Base-by-base conservation (phyloP, 192 early-diverging fungal genomes). In the Rhizoclosmatium sp. region DNA sequence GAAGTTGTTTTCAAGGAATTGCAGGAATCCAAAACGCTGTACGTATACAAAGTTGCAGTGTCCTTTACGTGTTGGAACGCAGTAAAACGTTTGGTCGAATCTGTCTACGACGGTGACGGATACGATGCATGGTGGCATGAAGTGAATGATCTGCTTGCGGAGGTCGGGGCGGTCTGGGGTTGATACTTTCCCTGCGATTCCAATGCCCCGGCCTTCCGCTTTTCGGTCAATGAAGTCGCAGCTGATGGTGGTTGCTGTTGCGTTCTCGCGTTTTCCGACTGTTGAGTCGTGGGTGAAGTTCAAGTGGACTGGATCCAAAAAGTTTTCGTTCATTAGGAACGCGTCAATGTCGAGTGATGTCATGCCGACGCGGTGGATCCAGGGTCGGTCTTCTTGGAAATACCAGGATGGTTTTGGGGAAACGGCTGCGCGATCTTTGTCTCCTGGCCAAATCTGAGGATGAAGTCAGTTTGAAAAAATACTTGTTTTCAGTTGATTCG, bases 271-370 rank as follows among this genome's bases (percentile, higher is more conserved):
- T 42, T 85, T 85, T 40, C 79, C 75, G 41, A 85, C 78, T 0
- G 84, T 85, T 2, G 47, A 78, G 40, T 68, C 76, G 66, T 85
- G 84, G 16, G 84, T 85, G 74, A 85, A 85, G 14, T 31, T 41
- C 14, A 47, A 12, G 40, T 77, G 75, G 4, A 81, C 72, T 1
- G 84, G 84, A 59, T 85, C 84, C 47, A 85, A 49, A 49, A 85
- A 83, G 70, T 85, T 85, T 54, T 85, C 84, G 14, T 78, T 40
- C 58, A 85, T 68, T 2, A 85, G 71, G 23, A 31, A 71, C 10
- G 80, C 71, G 60, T 85, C 84, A 54, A 85, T 85, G 73, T 85
- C 84, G 19, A 85, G 67, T 31, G 81, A 81, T 2, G 78, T 58
- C 44, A 75, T 78, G 5, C 82, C 84, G 12, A 72, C 47, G 45